phyloP scores from a whole-genome alignment of 2,329 filamentous ascomycete species.

The Leptographium procerum region DNA sequence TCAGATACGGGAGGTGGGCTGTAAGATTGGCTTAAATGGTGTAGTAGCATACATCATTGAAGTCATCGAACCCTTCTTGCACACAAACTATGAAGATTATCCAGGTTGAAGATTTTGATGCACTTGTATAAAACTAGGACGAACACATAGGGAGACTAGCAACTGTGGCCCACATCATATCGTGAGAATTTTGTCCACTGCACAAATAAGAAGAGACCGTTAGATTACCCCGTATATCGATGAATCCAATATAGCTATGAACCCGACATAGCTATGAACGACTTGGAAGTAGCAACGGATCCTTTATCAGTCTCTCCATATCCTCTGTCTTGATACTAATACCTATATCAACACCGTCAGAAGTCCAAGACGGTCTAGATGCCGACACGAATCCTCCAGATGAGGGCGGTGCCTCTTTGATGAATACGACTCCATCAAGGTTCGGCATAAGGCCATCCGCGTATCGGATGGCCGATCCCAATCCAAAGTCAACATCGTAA shows the following conservation, averaged over 20 bases:
- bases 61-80: no score
- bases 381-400: slow-evolving; percentile 1
- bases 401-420: slow-evolving; percentile 5
- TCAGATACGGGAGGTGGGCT: no score
- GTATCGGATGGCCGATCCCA: neutral
- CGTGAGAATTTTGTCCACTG: neutral
- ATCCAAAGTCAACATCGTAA: slow-evolving; percentile 4
- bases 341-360: slow-evolving; percentile 1
- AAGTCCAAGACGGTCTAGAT: slow-evolving; percentile 2
- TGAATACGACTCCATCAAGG: slow-evolving; percentile 2
- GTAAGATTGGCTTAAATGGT: no score
- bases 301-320: slow-evolving; percentile 2
- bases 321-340: slow-evolving; percentile 1
- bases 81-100: no score
- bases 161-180: no score
- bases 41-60: no score
- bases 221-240: neutral
- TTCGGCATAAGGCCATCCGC: slow-evolving; percentile 1
- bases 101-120: no score
- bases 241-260: neutral
- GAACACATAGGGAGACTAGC: no score
- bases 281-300: slow-evolving; percentile 4
- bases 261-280: neutral
- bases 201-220: neutral
- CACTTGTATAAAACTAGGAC: no score